Conservation (phyloP, 495 filamentous ascomycete species). For the Podospora bellae-mahoneyi region DNA sequence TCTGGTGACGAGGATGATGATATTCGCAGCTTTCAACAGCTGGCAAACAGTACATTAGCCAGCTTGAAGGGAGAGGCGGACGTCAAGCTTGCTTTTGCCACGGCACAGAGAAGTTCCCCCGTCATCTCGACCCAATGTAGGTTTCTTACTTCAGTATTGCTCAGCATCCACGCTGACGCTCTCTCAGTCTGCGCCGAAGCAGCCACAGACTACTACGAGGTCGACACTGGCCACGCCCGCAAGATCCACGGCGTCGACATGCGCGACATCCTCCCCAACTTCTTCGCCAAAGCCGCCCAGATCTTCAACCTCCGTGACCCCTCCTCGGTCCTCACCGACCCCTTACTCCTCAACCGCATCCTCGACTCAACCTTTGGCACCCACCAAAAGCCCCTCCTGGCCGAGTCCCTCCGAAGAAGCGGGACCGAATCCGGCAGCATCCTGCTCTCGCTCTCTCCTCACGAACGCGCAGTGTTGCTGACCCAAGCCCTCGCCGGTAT, state of each 20-base stretch:
- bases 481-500: conserved; percentile 24
- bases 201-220: conserved; percentile 28
- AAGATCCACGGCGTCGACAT: conserved; percentile 30
- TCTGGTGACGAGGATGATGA: conserved; percentile 20
- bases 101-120: conserved; percentile 29
- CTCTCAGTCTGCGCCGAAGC: conserved; percentile 23
- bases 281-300: conserved; percentile 27
- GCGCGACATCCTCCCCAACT: conserved; percentile 33
- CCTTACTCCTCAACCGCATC: conserved; percentile 17
- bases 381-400: conserved; percentile 20
- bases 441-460: conserved; percentile 26
- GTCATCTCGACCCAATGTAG: conserved; percentile 26
- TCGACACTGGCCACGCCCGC: conserved; percentile 32
- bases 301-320: conserved; percentile 33
- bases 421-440: conserved; percentile 23
- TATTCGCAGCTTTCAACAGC: conserved; percentile 20
- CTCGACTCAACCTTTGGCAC: conserved; percentile 24
- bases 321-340: conserved; percentile 15
- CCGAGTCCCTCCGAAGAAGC: conserved; percentile 22
- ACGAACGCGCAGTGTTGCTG: conserved; percentile 32
- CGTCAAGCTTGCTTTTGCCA: conserved; percentile 26
- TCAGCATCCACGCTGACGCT: background rate
- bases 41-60: conserved; percentile 21
- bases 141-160: background rate
- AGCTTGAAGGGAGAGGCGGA: conserved; percentile 20